Percentiles rank a stretch among this genome's conserved stretches.
These are phyloP conservation scores for Wickerhamomyces kurtzmanii DNA, from an alignment of 805 yeast species.

Conservation along the genomic window DNA sequence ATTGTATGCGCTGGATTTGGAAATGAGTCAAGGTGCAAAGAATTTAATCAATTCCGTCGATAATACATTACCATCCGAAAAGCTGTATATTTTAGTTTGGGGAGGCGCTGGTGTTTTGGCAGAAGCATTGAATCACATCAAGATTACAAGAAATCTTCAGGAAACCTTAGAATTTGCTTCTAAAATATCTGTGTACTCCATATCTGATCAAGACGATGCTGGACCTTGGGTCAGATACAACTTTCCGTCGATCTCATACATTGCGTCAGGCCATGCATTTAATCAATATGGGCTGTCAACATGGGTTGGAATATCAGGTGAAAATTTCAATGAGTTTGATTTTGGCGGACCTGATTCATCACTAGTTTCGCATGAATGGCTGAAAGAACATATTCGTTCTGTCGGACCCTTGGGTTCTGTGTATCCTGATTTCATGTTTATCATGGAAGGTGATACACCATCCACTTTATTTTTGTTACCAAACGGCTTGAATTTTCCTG, in stretches of 20 bases:
- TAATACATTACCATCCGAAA: conserved; percentile 6
- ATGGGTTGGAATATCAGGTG: conserved; percentile 23
- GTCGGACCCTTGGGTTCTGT: conserved; percentile 19
- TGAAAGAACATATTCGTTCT: conserved; percentile 10
- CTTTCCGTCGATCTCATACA: conserved; percentile 16
- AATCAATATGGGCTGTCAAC: conserved; percentile 18
- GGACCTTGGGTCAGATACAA: conserved; percentile 21
- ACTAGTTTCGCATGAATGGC: conserved; percentile 17
- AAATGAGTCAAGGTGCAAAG: conserved; percentile 16
- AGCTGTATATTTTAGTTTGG: conserved; percentile 18
- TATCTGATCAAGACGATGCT: conserved; percentile 23
- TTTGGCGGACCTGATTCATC: conserved; percentile 17
- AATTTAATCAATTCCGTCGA: conserved; percentile 16
- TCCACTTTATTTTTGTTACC: conserved; percentile 17
- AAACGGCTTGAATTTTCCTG: conserved; percentile 20
- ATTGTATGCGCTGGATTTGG: conserved; percentile 9
- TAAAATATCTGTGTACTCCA: conserved; percentile 17
- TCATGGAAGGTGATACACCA: conserved; percentile 24
- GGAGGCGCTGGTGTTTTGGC: conserved; percentile 23
- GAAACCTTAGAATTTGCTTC: conserved; percentile 8
- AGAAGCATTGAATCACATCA: conserved; percentile 18
- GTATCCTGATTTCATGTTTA: conserved; percentile 15
- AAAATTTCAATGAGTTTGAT: conserved; percentile 12
- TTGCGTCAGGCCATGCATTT: conserved; percentile 18
- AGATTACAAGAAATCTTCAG: conserved; percentile 6